These are phyloP conservation scores for Vinca minor DNA, from an alignment of 257 asterid genomes.

Conservation along the genomic window DNA sequence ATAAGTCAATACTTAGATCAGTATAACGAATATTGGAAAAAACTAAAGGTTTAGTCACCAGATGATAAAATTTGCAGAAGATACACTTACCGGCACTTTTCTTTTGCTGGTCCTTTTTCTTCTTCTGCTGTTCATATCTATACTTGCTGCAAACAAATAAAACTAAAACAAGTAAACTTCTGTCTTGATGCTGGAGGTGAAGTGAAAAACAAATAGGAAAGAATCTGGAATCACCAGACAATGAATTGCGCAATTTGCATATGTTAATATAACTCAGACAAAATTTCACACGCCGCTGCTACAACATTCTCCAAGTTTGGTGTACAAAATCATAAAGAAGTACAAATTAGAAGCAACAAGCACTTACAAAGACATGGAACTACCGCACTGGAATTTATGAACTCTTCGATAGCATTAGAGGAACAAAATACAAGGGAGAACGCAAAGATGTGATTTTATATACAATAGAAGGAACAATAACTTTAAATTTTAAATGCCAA, in stretches of 20 bases:
- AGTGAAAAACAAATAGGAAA: neutral
- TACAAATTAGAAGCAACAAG: too few relatives aligned
- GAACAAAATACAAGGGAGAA: neutral
- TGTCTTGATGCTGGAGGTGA: neutral
- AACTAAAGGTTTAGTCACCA: conserved; percentile 2
- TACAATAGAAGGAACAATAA: neutral
- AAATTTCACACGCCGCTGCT: too few relatives aligned
- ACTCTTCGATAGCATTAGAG: too few relatives aligned
- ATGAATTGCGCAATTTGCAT: neutral
- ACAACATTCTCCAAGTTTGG: too few relatives aligned
- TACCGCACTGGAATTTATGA: too few relatives aligned
- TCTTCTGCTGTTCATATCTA: conserved; percentile 83
- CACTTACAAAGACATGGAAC: too few relatives aligned
- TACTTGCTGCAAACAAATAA: conserved; percentile 52
- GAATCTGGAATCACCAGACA: neutral
- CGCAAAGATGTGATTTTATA: neutral
- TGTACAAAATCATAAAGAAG: too few relatives aligned
- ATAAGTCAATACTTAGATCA: conserved; percentile 26
- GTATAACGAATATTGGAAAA: neutral
- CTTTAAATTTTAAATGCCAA: too few relatives aligned
- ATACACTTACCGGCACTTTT: conserved; percentile 53
- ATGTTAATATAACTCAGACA: too few relatives aligned
- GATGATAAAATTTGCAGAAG: conserved; percentile 11
- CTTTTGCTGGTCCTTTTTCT: conserved; percentile 95
- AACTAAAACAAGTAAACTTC: neutral